These are phyloP conservation scores for Quillaja saponaria DNA, from an alignment of 306 rosid species.

Conservation along the genomic window DNA sequence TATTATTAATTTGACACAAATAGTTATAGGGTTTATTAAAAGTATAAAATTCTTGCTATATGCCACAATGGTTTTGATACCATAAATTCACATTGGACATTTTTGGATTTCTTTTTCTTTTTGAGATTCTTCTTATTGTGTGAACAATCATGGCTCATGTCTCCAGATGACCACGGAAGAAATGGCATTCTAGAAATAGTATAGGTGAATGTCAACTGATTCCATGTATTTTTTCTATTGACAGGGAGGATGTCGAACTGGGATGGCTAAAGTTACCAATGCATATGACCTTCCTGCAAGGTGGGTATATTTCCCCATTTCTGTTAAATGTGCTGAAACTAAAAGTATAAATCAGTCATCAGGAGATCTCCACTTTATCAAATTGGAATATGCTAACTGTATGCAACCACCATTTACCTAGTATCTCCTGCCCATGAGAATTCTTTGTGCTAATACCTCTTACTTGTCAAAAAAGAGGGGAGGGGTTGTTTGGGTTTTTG, in stretches of 20 bases:
- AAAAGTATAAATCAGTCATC: slow-evolving; percentile 21
- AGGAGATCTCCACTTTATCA: slow-evolving; percentile 18
- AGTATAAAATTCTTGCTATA: slow-evolving; percentile 1
- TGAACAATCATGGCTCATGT: not conserved
- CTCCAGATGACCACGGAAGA: not conserved
- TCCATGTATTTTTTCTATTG: slow-evolving; percentile 37
- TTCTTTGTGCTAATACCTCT: too few species aligned
- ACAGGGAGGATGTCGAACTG: slow-evolving; percentile 98
- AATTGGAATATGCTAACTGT: slow-evolving; percentile 14
- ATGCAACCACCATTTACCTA: not conserved
- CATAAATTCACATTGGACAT: not conserved
- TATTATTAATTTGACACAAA: not conserved
- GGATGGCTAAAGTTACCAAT: slow-evolving; percentile 93
- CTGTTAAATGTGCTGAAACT: slow-evolving; percentile 1
- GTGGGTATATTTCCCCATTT: slow-evolving; percentile 43
- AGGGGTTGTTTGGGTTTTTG: slow-evolving; percentile 3
- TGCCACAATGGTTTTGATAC: not conserved
- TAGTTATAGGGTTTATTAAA: slow-evolving; percentile 5
- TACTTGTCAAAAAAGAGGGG: slow-evolving; percentile 8
- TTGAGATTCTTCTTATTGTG: slow-evolving; percentile 14
- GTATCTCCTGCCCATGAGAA: slow-evolving; percentile 2
- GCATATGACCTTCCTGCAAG: slow-evolving; percentile 98
- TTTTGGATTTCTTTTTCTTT: not conserved
- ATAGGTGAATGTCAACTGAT: slow-evolving; percentile 28
- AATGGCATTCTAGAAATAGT: slow-evolving; percentile 22